These are phyloP conservation scores for Apophysomyces elegans DNA, from an alignment of 371 early-diverging fungal species.

Conservation along the genomic window DNA sequence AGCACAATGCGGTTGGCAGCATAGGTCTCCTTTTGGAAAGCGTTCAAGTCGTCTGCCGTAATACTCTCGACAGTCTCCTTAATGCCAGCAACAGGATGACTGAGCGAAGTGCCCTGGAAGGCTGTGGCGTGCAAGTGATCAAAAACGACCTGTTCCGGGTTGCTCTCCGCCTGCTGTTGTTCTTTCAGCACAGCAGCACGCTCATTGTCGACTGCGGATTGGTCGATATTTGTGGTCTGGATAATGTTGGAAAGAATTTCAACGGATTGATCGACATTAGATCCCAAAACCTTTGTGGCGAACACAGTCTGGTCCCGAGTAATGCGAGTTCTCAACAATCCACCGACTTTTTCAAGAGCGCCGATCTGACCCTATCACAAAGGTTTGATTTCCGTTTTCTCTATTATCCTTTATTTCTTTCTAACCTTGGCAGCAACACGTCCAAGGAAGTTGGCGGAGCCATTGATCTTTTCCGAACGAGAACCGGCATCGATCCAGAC, in stretches of 20 bases:
- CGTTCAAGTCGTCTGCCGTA: slow-evolving; percentile 75
- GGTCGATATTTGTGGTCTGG: slow-evolving; percentile 88
- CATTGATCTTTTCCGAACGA: slow-evolving; percentile 90
- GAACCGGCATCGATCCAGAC: slow-evolving; percentile 96
- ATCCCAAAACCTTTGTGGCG: slow-evolving; percentile 86
- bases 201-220: slow-evolving; percentile 84
- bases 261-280: slow-evolving; percentile 80
- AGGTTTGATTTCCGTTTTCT: slow-evolving; percentile 85
- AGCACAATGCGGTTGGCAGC: slow-evolving; percentile 92
- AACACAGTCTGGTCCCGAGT: slow-evolving; percentile 95
- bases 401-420: slow-evolving; percentile 58
- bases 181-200: slow-evolving; percentile 90
- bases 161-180: slow-evolving; percentile 88
- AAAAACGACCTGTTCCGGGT: slow-evolving; percentile 85
- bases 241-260: slow-evolving; percentile 91
- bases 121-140: slow-evolving; percentile 95
- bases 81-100: slow-evolving; percentile 90
- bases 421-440: slow-evolving; percentile 96
- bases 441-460: slow-evolving; percentile 94
- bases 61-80: slow-evolving; percentile 85
- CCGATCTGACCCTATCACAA: slow-evolving; percentile 81
- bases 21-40: slow-evolving; percentile 88
- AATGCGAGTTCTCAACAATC: slow-evolving; percentile 92
- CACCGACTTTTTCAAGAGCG: slow-evolving; percentile 88
- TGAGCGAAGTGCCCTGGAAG: slow-evolving; percentile 88